Base-by-base conservation (phyloP, 352 stramenopile genomes). In the Phytophthora podocarpi region DNA sequence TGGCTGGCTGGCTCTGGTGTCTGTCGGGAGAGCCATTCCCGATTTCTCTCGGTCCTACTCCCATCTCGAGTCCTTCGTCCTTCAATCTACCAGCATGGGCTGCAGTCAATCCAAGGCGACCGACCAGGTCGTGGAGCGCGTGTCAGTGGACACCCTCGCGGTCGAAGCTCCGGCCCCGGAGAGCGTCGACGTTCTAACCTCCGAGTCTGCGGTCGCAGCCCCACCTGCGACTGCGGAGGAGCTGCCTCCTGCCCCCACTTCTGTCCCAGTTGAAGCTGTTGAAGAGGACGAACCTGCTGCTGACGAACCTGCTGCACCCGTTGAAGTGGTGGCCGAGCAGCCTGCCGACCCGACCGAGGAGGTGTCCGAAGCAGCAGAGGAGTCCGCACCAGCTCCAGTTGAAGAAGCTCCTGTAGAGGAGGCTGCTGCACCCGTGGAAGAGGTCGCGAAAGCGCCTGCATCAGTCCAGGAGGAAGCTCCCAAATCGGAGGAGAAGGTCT, bases 71-170 rank as follows among this genome's bases (percentile, higher is more conserved):
- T 65, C 47, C 15, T 58, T 21, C 28, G n/a, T 24, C 16, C 26
- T 28, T 31, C 23, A 4, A 26, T 23, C 16, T 24, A 39, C 8
- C 20, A 62, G n/a, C n/a, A 89, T 89, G 80, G 80, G 80, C 68
- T 89, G 80, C 77, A 67, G 62, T 58, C 77, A 87, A 64, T 89
- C 80, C 55, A 84, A 74, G 58, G 41, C 75, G 37, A 74, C 69
- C 52, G 78, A 86, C 40, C 68, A 82, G 21, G 72, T 89, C 37
- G 55, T 78, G 10, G 66, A 74, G 60, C 48, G 59, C 6, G 36
- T 70, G 21, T 66, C 65, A 0, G 37, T 56, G 0, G 48, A 70
- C 20, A 51, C 35, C 11, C 39, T 53, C 0, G 48, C 59, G 5
- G 35, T 59, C 31, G 57, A 72, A 40, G 47, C 47, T 16, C 62